Evolutionary conservation across 2,329 filamentous ascomycete genomes (phyloP).

Genomic region (Nectriaceae sp.): DNA sequence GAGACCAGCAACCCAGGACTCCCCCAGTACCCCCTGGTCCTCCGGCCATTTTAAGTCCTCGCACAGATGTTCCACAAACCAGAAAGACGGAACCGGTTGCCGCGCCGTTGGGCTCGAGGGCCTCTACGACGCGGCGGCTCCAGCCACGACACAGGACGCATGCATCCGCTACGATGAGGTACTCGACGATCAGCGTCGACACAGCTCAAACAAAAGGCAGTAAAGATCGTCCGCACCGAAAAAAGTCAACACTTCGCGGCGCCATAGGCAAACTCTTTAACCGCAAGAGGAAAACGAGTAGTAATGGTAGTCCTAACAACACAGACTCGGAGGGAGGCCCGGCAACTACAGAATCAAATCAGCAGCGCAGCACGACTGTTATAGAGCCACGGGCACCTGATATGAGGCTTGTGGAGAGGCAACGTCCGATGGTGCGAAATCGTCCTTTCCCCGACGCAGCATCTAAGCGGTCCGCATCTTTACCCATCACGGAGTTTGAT

Average conservation of each 20-base stretch:
- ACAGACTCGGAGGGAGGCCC: slow-evolving; percentile 23
- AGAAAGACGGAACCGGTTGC: slow-evolving; percentile 15
- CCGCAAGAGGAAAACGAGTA: slow-evolving; percentile 50
- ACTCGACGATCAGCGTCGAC: slow-evolving; percentile 48
- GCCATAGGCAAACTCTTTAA: slow-evolving; percentile 61
- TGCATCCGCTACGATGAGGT: slow-evolving; percentile 44
- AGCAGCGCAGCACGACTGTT: slow-evolving; percentile 19
- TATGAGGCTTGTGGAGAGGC: slow-evolving; percentile 16
- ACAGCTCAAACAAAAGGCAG: slow-evolving; percentile 20
- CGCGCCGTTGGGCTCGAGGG: slow-evolving; percentile 10
- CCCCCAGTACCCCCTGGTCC: slow-evolving; percentile 7
- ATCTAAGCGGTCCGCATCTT: slow-evolving; percentile 57
- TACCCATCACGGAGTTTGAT: slow-evolving; percentile 63
- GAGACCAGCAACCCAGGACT: slow-evolving; percentile 11
- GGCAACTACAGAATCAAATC: slow-evolving; percentile 27
- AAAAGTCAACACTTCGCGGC: slow-evolving; percentile 58
- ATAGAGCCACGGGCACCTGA: slow-evolving; percentile 17
- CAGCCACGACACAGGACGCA: slow-evolving; percentile 19
- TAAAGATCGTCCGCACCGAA: slow-evolving; percentile 46
- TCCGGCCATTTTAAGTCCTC: slow-evolving; percentile 18
- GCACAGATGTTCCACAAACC: slow-evolving; percentile 11
- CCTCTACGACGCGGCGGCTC: slow-evolving; percentile 13
- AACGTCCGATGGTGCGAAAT: slow-evolving; percentile 41
- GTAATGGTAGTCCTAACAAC: slow-evolving; percentile 21
- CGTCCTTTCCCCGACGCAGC: slow-evolving; percentile 38